These are phyloP conservation scores for Sanghuangporus sanghuang DNA, from an alignment of 1,284 basidiomycete genomes.

Conservation along the genomic window DNA sequence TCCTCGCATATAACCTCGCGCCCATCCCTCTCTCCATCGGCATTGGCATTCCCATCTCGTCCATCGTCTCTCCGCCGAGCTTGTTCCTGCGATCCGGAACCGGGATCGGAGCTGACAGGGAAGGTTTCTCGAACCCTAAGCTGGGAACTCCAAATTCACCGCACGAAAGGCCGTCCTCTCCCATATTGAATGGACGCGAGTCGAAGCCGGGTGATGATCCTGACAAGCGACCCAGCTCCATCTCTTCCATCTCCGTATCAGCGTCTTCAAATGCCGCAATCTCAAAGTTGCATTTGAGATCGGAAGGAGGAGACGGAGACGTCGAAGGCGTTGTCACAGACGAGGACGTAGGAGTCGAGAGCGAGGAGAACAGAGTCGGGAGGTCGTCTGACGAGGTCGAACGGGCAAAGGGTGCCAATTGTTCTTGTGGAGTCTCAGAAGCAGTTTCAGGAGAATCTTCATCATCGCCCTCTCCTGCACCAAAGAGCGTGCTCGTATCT, in stretches of 20 bases:
- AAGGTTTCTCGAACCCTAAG: background rate
- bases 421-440: background rate
- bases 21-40: background rate
- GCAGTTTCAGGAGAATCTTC: background rate
- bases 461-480: background rate
- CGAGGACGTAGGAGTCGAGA: background rate
- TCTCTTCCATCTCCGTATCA: background rate
- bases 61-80: background rate
- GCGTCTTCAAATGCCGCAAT: background rate
- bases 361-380: background rate
- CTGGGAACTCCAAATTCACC: background rate
- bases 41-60: background rate
- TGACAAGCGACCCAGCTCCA: background rate
- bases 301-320: background rate
- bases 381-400: slow-evolving; percentile 9
- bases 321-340: background rate
- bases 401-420: background rate
- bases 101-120: background rate
- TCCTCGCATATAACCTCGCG: background rate
- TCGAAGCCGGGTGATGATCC: background rate
- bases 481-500: slow-evolving; percentile 14
- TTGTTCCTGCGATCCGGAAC: background rate
- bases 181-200: background rate
- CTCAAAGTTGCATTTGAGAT: background rate
- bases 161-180: background rate